Percentiles rank a stretch among this genome's conserved stretches.
phyloP scores from a whole-genome alignment of 257 asterid genomes.

The Thymus mandschuricus region DNA sequence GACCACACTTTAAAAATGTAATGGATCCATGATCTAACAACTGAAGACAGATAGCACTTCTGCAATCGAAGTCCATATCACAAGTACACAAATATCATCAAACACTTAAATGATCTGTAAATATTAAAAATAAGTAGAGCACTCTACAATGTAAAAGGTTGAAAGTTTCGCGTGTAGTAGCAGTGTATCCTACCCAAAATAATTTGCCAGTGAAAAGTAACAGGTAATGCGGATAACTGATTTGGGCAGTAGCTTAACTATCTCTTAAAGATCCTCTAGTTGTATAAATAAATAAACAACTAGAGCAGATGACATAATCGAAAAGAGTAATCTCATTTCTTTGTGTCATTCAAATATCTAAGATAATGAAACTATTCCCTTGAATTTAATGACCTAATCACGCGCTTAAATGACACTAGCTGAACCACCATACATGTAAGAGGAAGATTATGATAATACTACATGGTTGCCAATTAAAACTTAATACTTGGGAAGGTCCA shows the following conservation, averaged over 20 bases:
- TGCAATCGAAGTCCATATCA: slow-evolving; percentile 18
- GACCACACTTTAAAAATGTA: slow-evolving; percentile 13
- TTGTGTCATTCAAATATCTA: neutral
- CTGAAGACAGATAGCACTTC: slow-evolving; percentile 16
- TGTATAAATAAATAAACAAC: slow-evolving; percentile 20
- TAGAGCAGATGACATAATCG: neutral
- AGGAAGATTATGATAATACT: neutral
- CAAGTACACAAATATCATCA: neutral
- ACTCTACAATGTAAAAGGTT: neutral
- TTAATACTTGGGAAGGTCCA: slow-evolving; percentile 12
- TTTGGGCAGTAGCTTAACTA: slow-evolving; percentile 15
- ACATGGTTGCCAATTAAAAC: neutral
- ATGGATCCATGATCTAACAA: slow-evolving; percentile 3
- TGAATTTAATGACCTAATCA: neutral
- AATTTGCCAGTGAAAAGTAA: neutral
- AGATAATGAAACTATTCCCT: neutral
- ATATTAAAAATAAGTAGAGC: neutral
- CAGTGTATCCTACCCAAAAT: slow-evolving; percentile 5
- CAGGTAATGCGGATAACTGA: slow-evolving; percentile 2
- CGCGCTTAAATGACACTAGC: neutral
- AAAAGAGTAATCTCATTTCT: neutral
- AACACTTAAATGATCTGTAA: slow-evolving; percentile 11
- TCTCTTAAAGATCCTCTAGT: slow-evolving; percentile 14
- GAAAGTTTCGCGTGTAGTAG: slow-evolving; percentile 1
- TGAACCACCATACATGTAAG: slow-evolving; percentile 6